Conservation (phyloP, 1,284 basidiomycete species). For the Agroathelia rolfsii region DNA sequence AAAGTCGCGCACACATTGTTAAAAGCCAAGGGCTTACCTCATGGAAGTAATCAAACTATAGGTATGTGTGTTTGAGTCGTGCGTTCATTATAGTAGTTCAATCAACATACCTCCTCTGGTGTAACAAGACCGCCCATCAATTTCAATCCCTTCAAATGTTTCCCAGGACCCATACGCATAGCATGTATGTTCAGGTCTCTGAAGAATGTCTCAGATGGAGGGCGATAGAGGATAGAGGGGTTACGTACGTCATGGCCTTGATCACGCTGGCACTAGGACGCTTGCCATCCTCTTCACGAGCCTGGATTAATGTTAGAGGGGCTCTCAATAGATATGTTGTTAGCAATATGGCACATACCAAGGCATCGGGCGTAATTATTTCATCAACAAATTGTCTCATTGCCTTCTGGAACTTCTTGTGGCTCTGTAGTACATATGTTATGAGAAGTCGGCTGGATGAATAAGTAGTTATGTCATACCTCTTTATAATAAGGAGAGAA, state of each 20-base stretch:
- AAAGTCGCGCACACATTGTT: constrained; percentile 13
- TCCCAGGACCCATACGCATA: constrained; percentile 74
- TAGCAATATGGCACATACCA: constrained; percentile 18
- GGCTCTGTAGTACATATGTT: constrained; percentile 25
- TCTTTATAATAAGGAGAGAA: constrained; percentile 69
- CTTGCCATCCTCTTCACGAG: constrained; percentile 60
- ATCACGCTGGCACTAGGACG: constrained; percentile 41
- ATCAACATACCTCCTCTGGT: constrained; percentile 65
- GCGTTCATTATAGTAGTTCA: constrained; percentile 7
- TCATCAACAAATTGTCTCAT: constrained; percentile 42
- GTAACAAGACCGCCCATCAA: constrained; percentile 70
- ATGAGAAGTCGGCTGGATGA: constrained; percentile 3
- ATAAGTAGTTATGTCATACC: constrained; percentile 22
- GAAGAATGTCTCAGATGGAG: constrained; percentile 1
- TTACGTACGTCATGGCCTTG: constrained; percentile 42
- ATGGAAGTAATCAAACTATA: constrained; percentile 44
- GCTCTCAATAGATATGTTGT: background rate
- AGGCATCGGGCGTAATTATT: constrained; percentile 40
- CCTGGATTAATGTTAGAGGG: constrained; percentile 19
- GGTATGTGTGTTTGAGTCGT: background rate
- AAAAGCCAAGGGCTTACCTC: constrained; percentile 24
- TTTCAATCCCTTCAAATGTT: constrained; percentile 66
- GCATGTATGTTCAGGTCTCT: constrained; percentile 58
- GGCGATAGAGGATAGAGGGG: background rate
- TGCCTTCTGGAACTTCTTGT: constrained; percentile 36